Base-by-base conservation (phyloP, 371 early-diverging fungal species). In the Lichtheimia corymbifera region DNA sequence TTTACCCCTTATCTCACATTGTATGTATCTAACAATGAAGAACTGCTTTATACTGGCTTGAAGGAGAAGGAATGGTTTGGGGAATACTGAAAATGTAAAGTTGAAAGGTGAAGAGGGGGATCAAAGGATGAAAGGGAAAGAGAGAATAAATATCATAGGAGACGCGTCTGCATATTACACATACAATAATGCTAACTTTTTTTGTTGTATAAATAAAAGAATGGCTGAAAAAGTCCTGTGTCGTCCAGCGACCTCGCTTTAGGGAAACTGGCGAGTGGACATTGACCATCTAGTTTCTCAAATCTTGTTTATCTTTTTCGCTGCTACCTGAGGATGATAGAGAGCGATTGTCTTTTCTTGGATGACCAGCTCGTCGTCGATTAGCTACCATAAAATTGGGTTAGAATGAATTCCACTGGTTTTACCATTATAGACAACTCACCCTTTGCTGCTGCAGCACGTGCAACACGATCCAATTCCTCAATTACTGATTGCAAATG, bases 401-500 rank as follows among this genome's bases (percentile, higher is more conserved):
- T 49, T 49, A 22, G 22, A 49, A 7, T 11, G n/a, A 49, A 5
- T 49, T 6, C 11, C 9, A 2, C 0, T 49, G 11, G 1, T 17
- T 14, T 18, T 18, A 7, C 49, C 49, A 49, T 17, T 15, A 14
- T 53, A 11, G 35, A 15, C 53, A 27, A 35, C 53, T 53, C 35
- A 58, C 58, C 22, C 45, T 58, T 58, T 22, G 47, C 27, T 28
- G 52, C 50, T 18, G 53, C 58, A 20, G 20, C 40, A 18, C 22
- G n/a, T 47, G 47, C 47, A 5, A 44, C 66, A 44, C 66, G 55
- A 24, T 62, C 63, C 13, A 72, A 50, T 9, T 62, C 53, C 1
- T 49, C 42, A 45, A 72, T 66, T 12, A 72, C 66, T 1, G 43
- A 28, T 24, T 62, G 45, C 22, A 68, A 59, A 47, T 64, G 65